Evolutionary conservation across 768 basidiomycete genomes (phyloP).

Genomic region (Kwoniella sp.): DNA sequence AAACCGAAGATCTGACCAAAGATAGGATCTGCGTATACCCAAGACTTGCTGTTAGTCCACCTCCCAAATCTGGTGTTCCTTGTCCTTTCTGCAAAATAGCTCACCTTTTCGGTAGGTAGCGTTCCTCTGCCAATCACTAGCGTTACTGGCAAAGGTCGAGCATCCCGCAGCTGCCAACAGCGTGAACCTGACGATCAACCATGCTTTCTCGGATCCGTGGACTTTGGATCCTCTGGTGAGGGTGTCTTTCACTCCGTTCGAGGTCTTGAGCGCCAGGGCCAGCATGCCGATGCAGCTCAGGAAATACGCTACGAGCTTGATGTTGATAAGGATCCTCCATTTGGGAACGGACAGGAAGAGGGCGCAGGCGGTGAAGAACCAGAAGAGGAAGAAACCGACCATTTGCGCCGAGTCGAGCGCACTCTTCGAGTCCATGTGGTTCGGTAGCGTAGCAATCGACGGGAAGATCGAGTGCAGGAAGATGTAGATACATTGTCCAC

Average conservation of each 20-base stretch:
- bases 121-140: conserved; percentile 46
- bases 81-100: not conserved
- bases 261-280: conserved; percentile 27
- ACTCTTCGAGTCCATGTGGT: conserved; percentile 29
- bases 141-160: conserved; percentile 46
- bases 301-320: conserved; percentile 36
- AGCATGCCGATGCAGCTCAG: conserved; percentile 34
- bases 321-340: conserved; percentile 37
- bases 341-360: conserved; percentile 31
- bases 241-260: conserved; percentile 32
- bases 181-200: conserved; percentile 42
- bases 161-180: conserved; percentile 41
- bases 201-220: conserved; percentile 27
- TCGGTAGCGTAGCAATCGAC: conserved; percentile 32
- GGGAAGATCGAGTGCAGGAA: conserved; percentile 46
- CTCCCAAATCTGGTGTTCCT: too few relatives aligned
- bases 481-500: conserved; percentile 41
- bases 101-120: conserved; percentile 26
- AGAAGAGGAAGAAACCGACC: conserved; percentile 36
- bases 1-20: conserved; percentile 49
- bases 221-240: conserved; percentile 23
- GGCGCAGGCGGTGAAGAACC: conserved; percentile 19
- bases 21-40: conserved; percentile 30
- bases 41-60: too few relatives aligned
- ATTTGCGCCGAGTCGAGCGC: conserved; percentile 30